Evolutionary conservation across 176 grass and related monocot species (phyloP), one percentile per base, ranked within the genome.

Genomic region (Chloris gayana): DNA sequence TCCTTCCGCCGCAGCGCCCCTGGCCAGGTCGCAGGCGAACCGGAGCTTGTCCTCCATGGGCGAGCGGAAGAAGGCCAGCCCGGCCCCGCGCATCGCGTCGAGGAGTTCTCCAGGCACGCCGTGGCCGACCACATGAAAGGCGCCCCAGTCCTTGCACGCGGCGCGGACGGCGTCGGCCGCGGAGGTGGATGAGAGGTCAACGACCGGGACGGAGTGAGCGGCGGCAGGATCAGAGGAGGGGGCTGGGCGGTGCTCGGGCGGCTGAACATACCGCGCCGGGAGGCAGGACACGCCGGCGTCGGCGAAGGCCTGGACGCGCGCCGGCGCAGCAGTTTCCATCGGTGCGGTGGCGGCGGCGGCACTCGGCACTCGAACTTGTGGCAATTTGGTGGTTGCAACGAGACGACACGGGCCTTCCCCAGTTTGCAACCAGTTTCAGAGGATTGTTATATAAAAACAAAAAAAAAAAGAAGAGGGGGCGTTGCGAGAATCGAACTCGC

Each of bases 261-360:
- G 88, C 83, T 96, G 93, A 87, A 96, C 67, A 83, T 96, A 93
- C 76, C 77, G 82, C 5, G 62, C 3, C 21, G 92, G 95, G 62
- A 98, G 84, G 65, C 8, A 13, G 74, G 83, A 31, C 35, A 98
- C 75, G 74, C 83, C 75, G 14, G 81, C 64, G 33, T 94, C 88
- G 32, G 85, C 86, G 9, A 98, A 84, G 64, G 67, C 83, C 81
- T 98, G 95, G 35, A 98, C 95, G 37, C 87, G 83, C 50, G 73
- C 59, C 50, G 77, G 27, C 41, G 79, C 57, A 35, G 84, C 51
- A 35, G 82, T 30, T 88, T 90, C 91, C 91, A 97, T 94, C 50
- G 82, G 15, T 22, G 35, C 49, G 69, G 24, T 1, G 35, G 49
- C 37, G 69, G 24, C 1, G 54, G 65, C 45, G 7, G 4, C 21